Base-by-base conservation (phyloP, 148 eudicot genomes). In the Beta vulgaris region DNA sequence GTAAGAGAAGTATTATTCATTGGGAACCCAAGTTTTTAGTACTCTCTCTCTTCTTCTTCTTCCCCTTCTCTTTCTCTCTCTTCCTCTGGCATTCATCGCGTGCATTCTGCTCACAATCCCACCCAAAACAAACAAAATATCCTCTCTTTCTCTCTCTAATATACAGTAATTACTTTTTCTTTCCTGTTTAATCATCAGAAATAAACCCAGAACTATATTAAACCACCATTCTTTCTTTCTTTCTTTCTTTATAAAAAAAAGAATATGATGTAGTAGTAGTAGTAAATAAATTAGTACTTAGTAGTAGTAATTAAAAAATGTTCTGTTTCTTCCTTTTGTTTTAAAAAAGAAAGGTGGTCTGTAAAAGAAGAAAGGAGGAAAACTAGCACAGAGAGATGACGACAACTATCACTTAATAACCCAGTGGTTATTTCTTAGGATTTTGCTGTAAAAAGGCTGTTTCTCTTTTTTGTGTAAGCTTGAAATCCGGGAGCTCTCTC, bases 401-500 rank as follows among this genome's bases (percentile, higher is more conserved):
- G 77, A 80, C 76, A 76, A 71, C 44, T 53, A 63, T 61, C 79
- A 80, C 71, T 48, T 49, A 71, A 80, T 35, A 76, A 80, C 43
- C 79, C 82, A 75, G 46, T 80, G 83, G 76, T 44, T 75, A 75
- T 75, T 75, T 68, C 78, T 79, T 86, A 88, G 89, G 91, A 84
- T 82, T 82, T 84, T 78, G 71, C 92, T 85, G 89, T 79, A 70
- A 85, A 85, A 83, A 83, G 86, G 60, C 87, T 82, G 87, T 70
- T 83, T 28, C 26, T 62, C 26, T 62, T 19, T 60, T 9, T 57
- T 69, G 61, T 72, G 80, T 81, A 79, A 83, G 98, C 98, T 80
- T 87, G 77, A 89, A 79, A 79, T 84, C 79, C 97, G 98, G 98
- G 94, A 76, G 97, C 77, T 32, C 74, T 59, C 37, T 57, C 3